Base-by-base conservation (phyloP, 2,329 filamentous ascomycete genomes). In the Amylocarpus encephaloides region DNA sequence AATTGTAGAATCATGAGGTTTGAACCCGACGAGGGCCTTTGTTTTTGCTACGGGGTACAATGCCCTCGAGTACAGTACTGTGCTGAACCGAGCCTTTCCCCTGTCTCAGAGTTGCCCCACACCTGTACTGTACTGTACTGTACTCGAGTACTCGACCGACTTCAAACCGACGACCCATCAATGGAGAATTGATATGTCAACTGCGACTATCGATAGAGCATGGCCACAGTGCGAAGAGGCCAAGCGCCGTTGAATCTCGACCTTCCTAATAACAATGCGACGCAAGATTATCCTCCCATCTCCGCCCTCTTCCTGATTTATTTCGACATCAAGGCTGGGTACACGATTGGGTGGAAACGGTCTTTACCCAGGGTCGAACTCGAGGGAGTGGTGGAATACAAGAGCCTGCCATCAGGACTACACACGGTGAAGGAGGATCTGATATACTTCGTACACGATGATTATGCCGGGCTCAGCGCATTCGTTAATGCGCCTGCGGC, bases 301-400 rank as follows among this genome's bases (percentile, higher is more conserved):
- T 84, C 85, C 35, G 89, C 89, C 30, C 77, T 94, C 33, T 95
- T 95, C 68, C 77, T 95, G 55, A 92, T 95, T 69, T 82, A 87
- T 65, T 95, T 95, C 71, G 90, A 95, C 70, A 86, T 92, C 71
- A 93, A 91, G 68, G 85, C 89, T 63, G 90, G 90, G 73, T 95
- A 85, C 70, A 95, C 89, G 41, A 86, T 97, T 64, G 81, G 82
- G 33, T 97, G 93, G 93, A 89, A 94, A 68, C 82, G 80, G 58
- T 80, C 85, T 11, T 70, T 81, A 1, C 75, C 82, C 12, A 83
- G 80, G 43, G 77, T 92, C 70, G 76, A 79, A 68, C 78, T 97
- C 43, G 88, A 95, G 60, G 89, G 89, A 49, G 82, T 86, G 19
- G 89, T 96, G 63, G 93, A 98, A 70, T 98, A 90, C 78, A 97